These are phyloP conservation scores for Hanseniaspora vineae DNA, from an alignment of 805 yeast genomes.

Conservation along the genomic window DNA sequence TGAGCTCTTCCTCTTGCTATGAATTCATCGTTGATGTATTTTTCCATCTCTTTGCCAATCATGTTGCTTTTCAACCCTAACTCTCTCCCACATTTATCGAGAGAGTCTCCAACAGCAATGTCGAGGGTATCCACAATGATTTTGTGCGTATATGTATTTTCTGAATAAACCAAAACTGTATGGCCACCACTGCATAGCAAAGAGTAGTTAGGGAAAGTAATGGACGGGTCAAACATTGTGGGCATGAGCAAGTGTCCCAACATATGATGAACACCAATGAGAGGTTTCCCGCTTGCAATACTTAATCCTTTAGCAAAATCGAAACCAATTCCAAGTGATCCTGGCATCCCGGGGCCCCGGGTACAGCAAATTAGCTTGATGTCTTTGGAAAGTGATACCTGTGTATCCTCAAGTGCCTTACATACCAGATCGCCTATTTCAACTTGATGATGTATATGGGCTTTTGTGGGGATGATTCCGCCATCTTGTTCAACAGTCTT, in stretches of 20 bases:
- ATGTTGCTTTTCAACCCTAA: constrained; percentile 70
- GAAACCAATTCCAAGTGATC: constrained; percentile 70
- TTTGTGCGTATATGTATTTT: constrained; percentile 49
- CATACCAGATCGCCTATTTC: constrained; percentile 39
- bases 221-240: constrained; percentile 34
- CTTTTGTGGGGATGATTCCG: constrained; percentile 80
- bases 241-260: constrained; percentile 76
- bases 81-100: constrained; percentile 85
- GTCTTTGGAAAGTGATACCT: constrained; percentile 9
- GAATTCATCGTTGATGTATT: constrained; percentile 28
- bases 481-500: constrained; percentile 49
- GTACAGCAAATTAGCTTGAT: constrained; percentile 83
- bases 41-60: constrained; percentile 77
- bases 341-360: constrained; percentile 94
- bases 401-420: constrained; percentile 25
- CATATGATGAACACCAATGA: constrained; percentile 94
- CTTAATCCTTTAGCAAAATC: constrained; percentile 79
- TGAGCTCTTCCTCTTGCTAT: constrained; percentile 1
- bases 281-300: constrained; percentile 62
- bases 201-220: constrained; percentile 53
- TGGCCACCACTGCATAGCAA: constrained; percentile 89
- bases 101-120: constrained; percentile 85
- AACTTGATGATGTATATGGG: constrained; percentile 65
- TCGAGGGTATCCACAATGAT: constrained; percentile 67
- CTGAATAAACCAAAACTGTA: constrained; percentile 69